Base-by-base conservation (phyloP, 1,284 basidiomycete genomes). In the Meira nashicola region DNA sequence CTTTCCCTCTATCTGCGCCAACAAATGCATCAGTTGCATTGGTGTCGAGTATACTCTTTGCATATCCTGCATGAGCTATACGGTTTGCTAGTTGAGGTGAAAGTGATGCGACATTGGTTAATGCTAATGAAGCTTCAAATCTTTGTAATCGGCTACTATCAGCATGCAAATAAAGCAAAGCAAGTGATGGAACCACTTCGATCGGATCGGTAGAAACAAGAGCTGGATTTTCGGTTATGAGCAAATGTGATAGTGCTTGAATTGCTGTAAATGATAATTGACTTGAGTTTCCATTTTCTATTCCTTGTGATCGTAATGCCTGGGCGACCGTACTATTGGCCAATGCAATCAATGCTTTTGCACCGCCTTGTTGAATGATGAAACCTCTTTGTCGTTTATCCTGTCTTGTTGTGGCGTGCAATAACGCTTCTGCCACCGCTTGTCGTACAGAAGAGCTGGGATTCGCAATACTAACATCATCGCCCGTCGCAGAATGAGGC, bases 101-200 rank as follows among this genome's bases (percentile, higher is more conserved):
- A 8, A 74, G 56, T n/a, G 90, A 92, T 0, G 92, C 87, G 39
- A 98, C 80, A 76, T 98, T 98, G 3, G 94, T 98, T 51, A 98
- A 83, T 1, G 92, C 93, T 89, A 98, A 93, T 63, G 92, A 83
- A 2, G 87, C 86, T 78, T 98, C 94, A 73, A 98, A 98, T 47
- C 84, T 84, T 73, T 96, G 91, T 14, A 97, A 81, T 38, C 88
- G 83, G 28, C 80, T 85, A 0, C 90, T 84, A 0, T 84, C 7
- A 19, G 48, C 50, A 8, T 58, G 56, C 4, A 74, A 63, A 51
- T 62, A 58, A 4, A 76, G 64, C 5, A 52, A 52, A 48, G 54
- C 63, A 17, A 71, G 51, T 58, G 65, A 52, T 8, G 64, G 54
- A 1, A 65, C 51, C 5, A 65, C 66, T 9, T 46, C 40, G 6